Percentiles rank a stretch among this genome's conserved stretches.
Conservation (phyloP, 352 stramenopile genomes). For the Pilasporangium apinafurcum region DNA sequence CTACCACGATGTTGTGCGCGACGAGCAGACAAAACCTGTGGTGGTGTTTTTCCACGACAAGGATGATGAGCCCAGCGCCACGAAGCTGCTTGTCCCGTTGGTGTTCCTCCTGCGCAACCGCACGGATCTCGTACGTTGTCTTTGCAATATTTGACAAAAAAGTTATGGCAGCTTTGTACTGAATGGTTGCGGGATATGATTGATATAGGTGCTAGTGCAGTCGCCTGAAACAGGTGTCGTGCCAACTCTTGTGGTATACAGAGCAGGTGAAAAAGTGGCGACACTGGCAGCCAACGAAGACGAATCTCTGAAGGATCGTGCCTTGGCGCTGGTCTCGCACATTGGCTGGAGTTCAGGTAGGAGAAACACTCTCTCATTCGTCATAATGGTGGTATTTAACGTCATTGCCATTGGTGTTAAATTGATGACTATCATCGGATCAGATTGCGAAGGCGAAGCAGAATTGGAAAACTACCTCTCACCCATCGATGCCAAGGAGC, state of each 20-base stretch:
- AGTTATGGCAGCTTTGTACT: background rate
- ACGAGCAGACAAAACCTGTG: slow-evolving; percentile 13
- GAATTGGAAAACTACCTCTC: slow-evolving; percentile 53
- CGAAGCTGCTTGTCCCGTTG: slow-evolving; percentile 40
- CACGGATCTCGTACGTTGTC: slow-evolving; percentile 40
- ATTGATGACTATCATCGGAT: background rate
- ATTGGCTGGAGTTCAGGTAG: slow-evolving; percentile 58
- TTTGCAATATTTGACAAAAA: background rate
- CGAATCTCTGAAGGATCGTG: slow-evolving; percentile 39
- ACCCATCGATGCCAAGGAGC: slow-evolving; percentile 57
- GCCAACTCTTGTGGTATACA: slow-evolving; percentile 46
- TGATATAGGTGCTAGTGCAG: slow-evolving; percentile 32
- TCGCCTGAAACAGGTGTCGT: slow-evolving; percentile 19
- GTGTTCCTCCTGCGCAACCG: slow-evolving; percentile 58
- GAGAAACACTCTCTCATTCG: too few relatives aligned
- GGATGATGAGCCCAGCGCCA: slow-evolving; percentile 28
- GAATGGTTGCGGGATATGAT: background rate
- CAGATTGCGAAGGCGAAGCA: slow-evolving; percentile 38
- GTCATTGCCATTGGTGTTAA: background rate
- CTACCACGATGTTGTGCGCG: slow-evolving; percentile 22
- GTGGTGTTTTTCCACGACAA: slow-evolving; percentile 24
- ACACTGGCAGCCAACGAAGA: slow-evolving; percentile 29
- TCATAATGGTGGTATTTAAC: background rate
- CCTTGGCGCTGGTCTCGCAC: slow-evolving; percentile 37
- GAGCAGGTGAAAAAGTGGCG: slow-evolving; percentile 25